These are phyloP conservation scores for Grosmannia huntii DNA, from an alignment of 2,329 filamentous ascomycete genomes.

Conservation along the genomic window DNA sequence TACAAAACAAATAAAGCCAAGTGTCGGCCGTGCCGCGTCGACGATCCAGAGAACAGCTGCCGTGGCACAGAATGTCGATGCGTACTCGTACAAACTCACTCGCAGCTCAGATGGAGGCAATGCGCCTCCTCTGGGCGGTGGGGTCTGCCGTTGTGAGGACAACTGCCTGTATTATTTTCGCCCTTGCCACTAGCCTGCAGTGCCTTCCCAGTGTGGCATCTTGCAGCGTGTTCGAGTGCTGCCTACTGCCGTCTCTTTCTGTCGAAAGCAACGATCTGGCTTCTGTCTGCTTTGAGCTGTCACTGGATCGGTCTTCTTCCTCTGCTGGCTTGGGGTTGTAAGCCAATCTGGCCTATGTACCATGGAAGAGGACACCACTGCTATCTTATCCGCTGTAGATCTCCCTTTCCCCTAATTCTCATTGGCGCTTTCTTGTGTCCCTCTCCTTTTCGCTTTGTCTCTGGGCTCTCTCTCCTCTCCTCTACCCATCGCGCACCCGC, in stretches of 20 bases:
- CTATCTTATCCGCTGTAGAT: conserved; percentile 3
- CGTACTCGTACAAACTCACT: not conserved
- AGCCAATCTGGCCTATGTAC: not conserved
- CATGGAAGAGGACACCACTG: not conserved
- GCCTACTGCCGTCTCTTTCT: too few species aligned
- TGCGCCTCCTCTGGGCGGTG: too few species aligned
- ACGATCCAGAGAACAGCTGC: not conserved
- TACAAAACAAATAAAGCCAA: not conserved
- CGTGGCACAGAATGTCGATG: not conserved
- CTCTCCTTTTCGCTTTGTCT: not conserved
- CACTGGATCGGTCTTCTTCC: too few species aligned
- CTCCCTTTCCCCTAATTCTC: not conserved
- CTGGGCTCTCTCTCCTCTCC: not conserved
- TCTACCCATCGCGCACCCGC: not conserved
- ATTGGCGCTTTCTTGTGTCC: not conserved
- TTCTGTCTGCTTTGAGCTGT: not conserved
- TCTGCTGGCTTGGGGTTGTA: not conserved
- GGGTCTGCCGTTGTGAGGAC: not conserved
- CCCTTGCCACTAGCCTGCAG: too few species aligned
- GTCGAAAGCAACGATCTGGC: not conserved
- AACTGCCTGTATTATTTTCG: not conserved
- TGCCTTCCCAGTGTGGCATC: too few species aligned
- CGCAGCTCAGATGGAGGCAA: not conserved
- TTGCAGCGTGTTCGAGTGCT: too few species aligned
- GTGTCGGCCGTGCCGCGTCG: not conserved